Evolutionary conservation across 108 stramenopile genomes (phyloP), one percentile per base, ranked within the genome.

Genomic region (Bacterosira constricta): DNA sequence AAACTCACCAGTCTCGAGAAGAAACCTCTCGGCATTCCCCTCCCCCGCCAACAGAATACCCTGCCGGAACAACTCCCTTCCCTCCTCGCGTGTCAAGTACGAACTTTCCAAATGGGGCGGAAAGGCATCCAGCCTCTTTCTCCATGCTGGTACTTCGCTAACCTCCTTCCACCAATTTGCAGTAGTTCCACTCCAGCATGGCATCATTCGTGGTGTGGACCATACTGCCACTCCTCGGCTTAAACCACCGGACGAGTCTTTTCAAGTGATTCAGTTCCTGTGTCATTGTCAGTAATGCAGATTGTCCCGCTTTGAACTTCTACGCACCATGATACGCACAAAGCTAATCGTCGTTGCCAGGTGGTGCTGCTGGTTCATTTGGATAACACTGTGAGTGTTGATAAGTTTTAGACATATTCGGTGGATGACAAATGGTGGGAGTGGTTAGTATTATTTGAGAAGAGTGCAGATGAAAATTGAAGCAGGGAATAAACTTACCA

Each of bases 21-120:
- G 51, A 70, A 91, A 94, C 38, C 26, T 65, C 35, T 81, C 66
- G 5, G 77, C 47, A 58, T 77, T 47, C 27, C 45, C 68, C n/a
- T n/a, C n/a, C n/a, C n/a, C n/a, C n/a, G n/a, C n/a, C 6, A 75
- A 29, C 53, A 63, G 34, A 45, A 77, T 32, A 6, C 87, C 87
- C 49, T 80, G 75, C 17, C 52, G 44, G 60, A 88, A 88, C 63
- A 94, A 62, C 39, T 77, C 78, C 58, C 89, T 82, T 8, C 87
- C 73, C 69, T 94, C 89, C 52, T 90, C 86, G 6, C 90, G 82
- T 11, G 90, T 88, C 42, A 91, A 53, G 57, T 88, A 94, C 45
- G 88, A 89, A 36, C 90, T 88, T 25, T 76, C 67, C 64, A 91
- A 75, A 62, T 94, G 88, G 1, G 93, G 90, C 42, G 88, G 88